These are phyloP conservation scores for Polyporus tsugae DNA, from an alignment of 1,284 basidiomycete species.

Conservation along the genomic window DNA sequence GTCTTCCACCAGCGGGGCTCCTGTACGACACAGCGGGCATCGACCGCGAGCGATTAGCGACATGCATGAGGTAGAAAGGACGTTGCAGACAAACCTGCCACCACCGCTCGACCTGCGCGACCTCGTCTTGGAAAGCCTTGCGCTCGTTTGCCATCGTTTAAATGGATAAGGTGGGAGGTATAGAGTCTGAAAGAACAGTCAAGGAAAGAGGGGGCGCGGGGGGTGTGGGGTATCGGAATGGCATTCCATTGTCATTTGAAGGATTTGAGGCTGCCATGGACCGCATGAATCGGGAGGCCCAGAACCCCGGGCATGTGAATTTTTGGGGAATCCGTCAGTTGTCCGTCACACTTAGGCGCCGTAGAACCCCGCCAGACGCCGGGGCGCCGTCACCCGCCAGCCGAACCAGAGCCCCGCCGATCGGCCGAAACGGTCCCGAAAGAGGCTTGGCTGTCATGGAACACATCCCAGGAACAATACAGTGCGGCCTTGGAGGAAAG, in stretches of 20 bases:
- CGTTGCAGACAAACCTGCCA: slow-evolving; percentile 75
- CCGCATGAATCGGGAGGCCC: slow-evolving; percentile 26
- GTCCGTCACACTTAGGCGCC: slow-evolving; percentile 12
- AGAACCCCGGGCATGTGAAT: slow-evolving; percentile 30
- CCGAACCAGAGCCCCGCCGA: slow-evolving; percentile 5
- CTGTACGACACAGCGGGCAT: slow-evolving; percentile 49
- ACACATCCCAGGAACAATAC: not conserved
- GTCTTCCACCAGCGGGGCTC: slow-evolving; percentile 86
- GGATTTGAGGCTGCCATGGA: slow-evolving; percentile 25
- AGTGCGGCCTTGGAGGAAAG: not conserved
- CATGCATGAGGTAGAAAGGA: slow-evolving; percentile 6
- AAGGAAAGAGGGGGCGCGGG: slow-evolving; percentile 12
- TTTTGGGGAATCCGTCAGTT: slow-evolving; percentile 14
- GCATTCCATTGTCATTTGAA: slow-evolving; percentile 24
- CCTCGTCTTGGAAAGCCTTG: slow-evolving; percentile 52
- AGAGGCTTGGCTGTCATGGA: not conserved
- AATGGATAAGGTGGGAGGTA: not conserved
- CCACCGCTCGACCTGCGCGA: slow-evolving; percentile 73
- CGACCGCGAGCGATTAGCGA: slow-evolving; percentile 11
- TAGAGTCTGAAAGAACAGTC: slow-evolving; percentile 1
- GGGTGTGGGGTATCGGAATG: slow-evolving; percentile 25
- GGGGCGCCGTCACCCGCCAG: slow-evolving; percentile 27
- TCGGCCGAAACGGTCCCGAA: slow-evolving; percentile 31
- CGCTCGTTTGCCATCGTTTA: slow-evolving; percentile 56
- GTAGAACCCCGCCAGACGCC: slow-evolving; percentile 31